Evolutionary conservation across 148 eudicot genomes (phyloP), one percentile per base, ranked within the genome.

Genomic region (Persicaria maculosa): DNA sequence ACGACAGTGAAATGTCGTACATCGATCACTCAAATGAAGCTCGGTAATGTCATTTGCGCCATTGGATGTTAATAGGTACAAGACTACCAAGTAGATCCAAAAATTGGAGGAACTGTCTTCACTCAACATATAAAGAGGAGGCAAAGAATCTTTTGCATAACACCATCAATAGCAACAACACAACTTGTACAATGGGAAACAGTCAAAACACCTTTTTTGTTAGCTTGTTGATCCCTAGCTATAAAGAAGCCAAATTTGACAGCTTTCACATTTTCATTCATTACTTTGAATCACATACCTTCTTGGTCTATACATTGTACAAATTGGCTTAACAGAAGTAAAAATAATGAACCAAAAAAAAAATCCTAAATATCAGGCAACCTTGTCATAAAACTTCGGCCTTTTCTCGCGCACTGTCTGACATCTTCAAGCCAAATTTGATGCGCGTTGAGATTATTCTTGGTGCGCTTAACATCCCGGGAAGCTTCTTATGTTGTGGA

Each of bases 71-170:
- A 31, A 31, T 31, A 31, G 40, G 40, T 31, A 31, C 40, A 31
- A n/a, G n/a, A n/a, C n/a, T n/a, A n/a, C n/a, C n/a, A n/a, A 31
- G 40, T 31, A 31, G 40, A 31, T 31, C 40, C 40, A 31, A 31
- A 31, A 31, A 31, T 31, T 31, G 40, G 40, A 31, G 40, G 40
- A 31, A 31, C 40, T 31, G 40, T 31, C 40, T 3, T 31, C 40
- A 31, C 40, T 31, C 40, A 31, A 31, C 40, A 31, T 3, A 31
- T 31, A 31, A 31, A 31, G 2, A 31, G 40, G 62, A 57, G 17
- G 62, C 62, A 57, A 31, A 19, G 62, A 57, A 57, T 57, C 62
- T 57, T 57, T 9, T 61, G 68, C 43, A 61, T 31, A 61, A 22
- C 40, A 11, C 14, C 44, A 61, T 11, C n/a, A 36, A 11, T 12